A percentile compares a stretch with the other conserved stretches of the same genome.
Evolutionary conservation across 805 yeast species (phyloP).

Genomic region (Candida orba): DNA sequence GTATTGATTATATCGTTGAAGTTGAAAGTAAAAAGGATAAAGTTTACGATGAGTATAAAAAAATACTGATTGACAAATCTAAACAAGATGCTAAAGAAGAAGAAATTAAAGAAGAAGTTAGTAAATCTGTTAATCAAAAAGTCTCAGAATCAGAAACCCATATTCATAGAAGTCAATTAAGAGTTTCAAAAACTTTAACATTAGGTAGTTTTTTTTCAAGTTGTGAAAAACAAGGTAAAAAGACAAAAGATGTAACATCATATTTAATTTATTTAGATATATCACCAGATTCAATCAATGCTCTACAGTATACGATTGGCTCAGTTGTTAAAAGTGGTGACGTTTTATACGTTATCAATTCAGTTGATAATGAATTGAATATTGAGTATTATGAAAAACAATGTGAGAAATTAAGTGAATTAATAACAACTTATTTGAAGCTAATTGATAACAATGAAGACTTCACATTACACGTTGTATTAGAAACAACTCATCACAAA

Average conservation of each 20-base stretch:
- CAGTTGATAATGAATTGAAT: conserved; percentile 38
- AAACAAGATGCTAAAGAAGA: conserved; percentile 5
- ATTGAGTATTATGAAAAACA: conserved; percentile 17
- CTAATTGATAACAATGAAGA: conserved; percentile 10
- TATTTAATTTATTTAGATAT: conserved; percentile 76
- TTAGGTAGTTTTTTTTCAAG: conserved; percentile 51
- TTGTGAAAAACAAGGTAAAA: conserved; percentile 4
- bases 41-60: conserved; percentile 15
- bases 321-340: conserved; percentile 78
- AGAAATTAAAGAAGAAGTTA: conserved; percentile 11
- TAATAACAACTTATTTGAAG: conserved; percentile 9
- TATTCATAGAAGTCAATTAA: conserved; percentile 41
- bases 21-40: conserved; percentile 18
- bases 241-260: conserved; percentile 36
- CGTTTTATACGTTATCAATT: conserved; percentile 59
- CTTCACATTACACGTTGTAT: conserved; percentile 23
- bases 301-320: conserved; percentile 85
- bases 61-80: conserved; percentile 13
- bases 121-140: conserved; percentile 35
- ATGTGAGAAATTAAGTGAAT: conserved; percentile 9
- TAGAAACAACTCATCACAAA: conserved; percentile 30
- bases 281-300: conserved; percentile 75
- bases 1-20: conserved; percentile 13
- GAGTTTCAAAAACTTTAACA: conserved; percentile 63
- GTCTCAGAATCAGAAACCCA: conserved; percentile 51